Evolutionary conservation across 805 yeast species (phyloP).

Genomic region (Wickerhamomyces mucosus): DNA sequence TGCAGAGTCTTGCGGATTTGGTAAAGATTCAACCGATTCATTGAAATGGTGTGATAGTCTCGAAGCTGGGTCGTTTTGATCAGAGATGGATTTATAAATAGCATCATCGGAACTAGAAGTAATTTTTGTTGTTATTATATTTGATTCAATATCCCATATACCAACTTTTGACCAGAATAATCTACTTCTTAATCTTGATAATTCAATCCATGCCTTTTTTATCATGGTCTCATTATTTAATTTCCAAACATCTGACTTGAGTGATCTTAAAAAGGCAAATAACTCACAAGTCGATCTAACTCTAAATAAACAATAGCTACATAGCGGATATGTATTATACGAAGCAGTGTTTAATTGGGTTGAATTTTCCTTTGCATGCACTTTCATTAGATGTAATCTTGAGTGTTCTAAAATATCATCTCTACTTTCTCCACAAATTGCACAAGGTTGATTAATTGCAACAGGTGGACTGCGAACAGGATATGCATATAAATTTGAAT

Average conservation of each 20-base stretch:
- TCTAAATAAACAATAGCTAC: conserved; percentile 73
- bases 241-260: conserved; percentile 50
- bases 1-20: conserved; percentile 2
- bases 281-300: conserved; percentile 78
- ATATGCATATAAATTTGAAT: conserved; percentile 30
- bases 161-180: conserved; percentile 83
- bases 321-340: conserved; percentile 46
- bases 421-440: conserved; percentile 76
- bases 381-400: conserved; percentile 60
- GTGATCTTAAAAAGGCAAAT: conserved; percentile 62
- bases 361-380: conserved; percentile 22
- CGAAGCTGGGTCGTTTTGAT: conserved; percentile 4
- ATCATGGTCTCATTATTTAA: conserved; percentile 32
- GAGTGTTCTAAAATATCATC: conserved; percentile 66
- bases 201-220: conserved; percentile 54
- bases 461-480: conserved; percentile 52
- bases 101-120: conserved; percentile 15
- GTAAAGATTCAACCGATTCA: conserved; percentile 12
- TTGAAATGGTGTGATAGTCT: conserved; percentile 4
- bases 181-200: conserved; percentile 55
- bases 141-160: conserved; percentile 48
- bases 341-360: conserved; percentile 7
- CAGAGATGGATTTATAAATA: conserved; percentile 6
- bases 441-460: conserved; percentile 67
- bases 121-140: conserved; percentile 25